Evolutionary conservation across 2,329 filamentous ascomycete species (phyloP), one percentile per base, ranked within the genome.

Genomic region (Falciphora oryzae): DNA sequence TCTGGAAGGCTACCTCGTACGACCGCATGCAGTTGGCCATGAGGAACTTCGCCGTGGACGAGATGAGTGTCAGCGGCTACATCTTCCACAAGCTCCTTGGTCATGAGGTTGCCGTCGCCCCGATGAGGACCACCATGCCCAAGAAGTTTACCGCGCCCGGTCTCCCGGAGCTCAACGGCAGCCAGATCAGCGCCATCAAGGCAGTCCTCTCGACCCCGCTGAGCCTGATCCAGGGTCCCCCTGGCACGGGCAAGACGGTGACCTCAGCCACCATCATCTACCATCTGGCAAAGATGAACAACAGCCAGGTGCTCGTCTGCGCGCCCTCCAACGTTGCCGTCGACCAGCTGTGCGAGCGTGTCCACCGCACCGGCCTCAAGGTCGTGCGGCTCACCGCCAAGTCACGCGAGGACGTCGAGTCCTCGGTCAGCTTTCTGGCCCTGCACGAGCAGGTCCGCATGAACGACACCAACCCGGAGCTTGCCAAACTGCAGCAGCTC

Each of bases 1-100:
- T 99, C 65, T 99, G 95, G 95, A 99, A 99, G 76, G 95, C 96
- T 18, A 99, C 96, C 0, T 98, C 94, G 0, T 99, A 99, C 75
- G 95, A 99, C 73, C 93, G 95, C 68, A 99, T 99, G 95, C 95
- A 99, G 76, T 87, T 93, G 69, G 96, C 95, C 64, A 98, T 99
- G 94, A 98, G 97, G 83, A 98, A 92, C 0, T 99, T 99, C 74
- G 95, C 95, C 7, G 88, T 98, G 59, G 94, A 99, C 71, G 95
- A 99, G 77, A 91, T 96, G 90, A 97, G 93, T 73, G 94, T 99
- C 58, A 98, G 95, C 28, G 95, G 95, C 53, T 99, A 97, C 78
- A 97, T 99, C 69, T 99, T 98, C 80, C 95, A 99, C 76, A 95
- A 95, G 69, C 85, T 99, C 28, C 86, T 99, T 38, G 95, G 95